These are phyloP conservation scores for Pouteria campechiana DNA, from an alignment of 179 eudicot species.

Conservation along the genomic window DNA sequence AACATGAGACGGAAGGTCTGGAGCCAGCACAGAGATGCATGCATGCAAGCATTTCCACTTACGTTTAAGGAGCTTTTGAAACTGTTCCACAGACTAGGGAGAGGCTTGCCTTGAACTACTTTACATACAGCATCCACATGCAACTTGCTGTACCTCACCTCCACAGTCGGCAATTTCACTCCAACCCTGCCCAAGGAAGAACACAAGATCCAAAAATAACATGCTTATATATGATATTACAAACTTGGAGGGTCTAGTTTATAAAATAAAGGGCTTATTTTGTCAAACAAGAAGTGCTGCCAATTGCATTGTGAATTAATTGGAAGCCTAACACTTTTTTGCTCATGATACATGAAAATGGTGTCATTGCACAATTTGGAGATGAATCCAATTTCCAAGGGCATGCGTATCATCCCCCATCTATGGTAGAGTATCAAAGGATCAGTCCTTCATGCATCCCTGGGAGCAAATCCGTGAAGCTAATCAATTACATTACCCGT, in stretches of 20 bases:
- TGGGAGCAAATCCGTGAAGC: not conserved
- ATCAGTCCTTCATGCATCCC: too few relatives aligned
- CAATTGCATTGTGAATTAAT: too few relatives aligned
- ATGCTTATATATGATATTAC: too few relatives aligned
- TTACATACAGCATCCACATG: conserved; percentile 63
- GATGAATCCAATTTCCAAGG: not conserved
- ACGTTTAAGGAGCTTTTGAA: conserved; percentile 39
- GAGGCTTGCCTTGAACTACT: conserved; percentile 81
- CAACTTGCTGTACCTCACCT: conserved; percentile 51
- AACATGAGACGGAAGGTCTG: too few relatives aligned
- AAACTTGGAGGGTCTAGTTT: too few relatives aligned
- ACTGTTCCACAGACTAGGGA: conserved; percentile 82
- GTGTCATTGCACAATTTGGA: too few relatives aligned
- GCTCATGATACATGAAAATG: too few relatives aligned
- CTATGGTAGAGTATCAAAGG: too few relatives aligned
- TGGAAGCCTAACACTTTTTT: not conserved
- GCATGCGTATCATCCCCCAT: not conserved
- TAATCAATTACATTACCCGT: conserved; percentile 29
- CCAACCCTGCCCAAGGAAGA: conserved; percentile 40
- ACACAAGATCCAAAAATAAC: not conserved
- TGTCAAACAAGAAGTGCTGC: too few relatives aligned
- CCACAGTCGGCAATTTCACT: conserved; percentile 44
- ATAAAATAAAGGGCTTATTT: too few relatives aligned
- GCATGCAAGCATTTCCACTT: too few relatives aligned
- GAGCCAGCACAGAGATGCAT: too few relatives aligned